Evolutionary conservation across 768 basidiomycete genomes (phyloP), one percentile per base, ranked within the genome.

Genomic region (Termitomyces sp.): DNA sequence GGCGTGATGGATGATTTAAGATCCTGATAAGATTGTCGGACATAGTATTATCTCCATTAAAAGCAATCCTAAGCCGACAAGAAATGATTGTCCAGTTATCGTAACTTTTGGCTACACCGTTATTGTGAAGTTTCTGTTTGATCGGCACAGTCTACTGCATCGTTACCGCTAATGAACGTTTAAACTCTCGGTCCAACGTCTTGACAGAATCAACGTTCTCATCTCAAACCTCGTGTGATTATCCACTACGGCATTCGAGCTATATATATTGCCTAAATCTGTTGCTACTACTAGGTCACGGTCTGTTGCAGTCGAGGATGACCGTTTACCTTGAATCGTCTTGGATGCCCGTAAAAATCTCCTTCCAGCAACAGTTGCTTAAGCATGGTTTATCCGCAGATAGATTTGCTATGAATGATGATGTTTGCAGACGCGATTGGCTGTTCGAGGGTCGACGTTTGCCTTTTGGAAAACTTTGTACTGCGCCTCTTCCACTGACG

Each of bases 381-480:
- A 34, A 47, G 19, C 21, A 28, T 24, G 37, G 7, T 30, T 22
- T n/a, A 2, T 22, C 43, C 9, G 0, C 5, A 22, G 44, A 35
- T 7, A 7, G 1, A 21, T 1, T 4, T 37, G 28, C n/a, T 41
- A 8, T 48, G 1, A 21, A 48, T 10, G 53, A 48, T 41, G 40
- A 54, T 42, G 26, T 48, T 17, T 24, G 30, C 11, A 41, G 37
- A 22, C 53, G 48, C 30, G 40, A 47, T 34, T 54, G 53, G 53
- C 19, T 54, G 14, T 54, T 47, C 28, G 48, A 46, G 34, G 53
- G 48, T 15, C 46, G 53, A 14, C 53, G 46, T 7, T 24, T 14
- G 11, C 30, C 17, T 30, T 48, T n/a, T 47, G 54, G 12, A 48
- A 55, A 42, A 34, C 54, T 55, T 30, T 46, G 54, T 21, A 15